These are phyloP conservation scores for Barnettozyma californica DNA, from an alignment of 805 yeast species.

Conservation along the genomic window DNA sequence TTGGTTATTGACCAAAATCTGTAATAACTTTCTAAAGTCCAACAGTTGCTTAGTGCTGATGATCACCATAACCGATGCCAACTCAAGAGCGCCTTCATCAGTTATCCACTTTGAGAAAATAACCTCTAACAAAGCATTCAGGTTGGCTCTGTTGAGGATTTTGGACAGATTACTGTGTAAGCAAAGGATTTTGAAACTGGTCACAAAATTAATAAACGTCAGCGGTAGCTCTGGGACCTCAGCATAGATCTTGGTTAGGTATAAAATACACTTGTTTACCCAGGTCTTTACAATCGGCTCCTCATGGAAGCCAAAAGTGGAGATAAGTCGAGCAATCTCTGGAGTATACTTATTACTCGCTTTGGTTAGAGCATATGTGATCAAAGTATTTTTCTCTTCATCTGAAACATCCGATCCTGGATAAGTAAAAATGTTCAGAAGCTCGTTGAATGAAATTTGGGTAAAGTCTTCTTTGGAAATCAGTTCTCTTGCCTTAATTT, in stretches of 20 bases:
- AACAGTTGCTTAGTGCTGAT: conserved; percentile 32
- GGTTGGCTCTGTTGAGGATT: conserved; percentile 37
- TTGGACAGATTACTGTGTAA: conserved; percentile 31
- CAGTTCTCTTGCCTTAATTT: conserved; percentile 13
- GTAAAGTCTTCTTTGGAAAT: conserved; percentile 27
- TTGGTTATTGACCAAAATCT: conserved; percentile 55
- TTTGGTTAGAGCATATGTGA: conserved; percentile 26
- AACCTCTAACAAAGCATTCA: conserved; percentile 65
- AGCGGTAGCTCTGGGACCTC: conserved; percentile 32
- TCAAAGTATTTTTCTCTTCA: conserved; percentile 21
- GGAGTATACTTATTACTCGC: conserved; percentile 27
- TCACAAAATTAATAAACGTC: conserved; percentile 30
- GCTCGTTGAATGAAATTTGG: conserved; percentile 27
- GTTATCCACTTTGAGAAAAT: conserved; percentile 47
- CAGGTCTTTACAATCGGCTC: conserved; percentile 32
- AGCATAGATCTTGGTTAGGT: conserved; percentile 59
- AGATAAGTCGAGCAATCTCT: conserved; percentile 25
- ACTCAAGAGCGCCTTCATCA: conserved; percentile 37
- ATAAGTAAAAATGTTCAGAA: conserved; percentile 23
- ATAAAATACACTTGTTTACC: conserved; percentile 54
- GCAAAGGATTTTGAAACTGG: conserved; percentile 30
- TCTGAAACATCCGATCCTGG: conserved; percentile 6
- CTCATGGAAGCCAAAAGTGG: conserved; percentile 12
- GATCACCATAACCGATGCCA: conserved; percentile 36
- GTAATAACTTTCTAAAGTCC: conserved; percentile 50